Evolutionary conservation across 345 rosid species (phyloP).

Genomic region (Mangifera indica): DNA sequence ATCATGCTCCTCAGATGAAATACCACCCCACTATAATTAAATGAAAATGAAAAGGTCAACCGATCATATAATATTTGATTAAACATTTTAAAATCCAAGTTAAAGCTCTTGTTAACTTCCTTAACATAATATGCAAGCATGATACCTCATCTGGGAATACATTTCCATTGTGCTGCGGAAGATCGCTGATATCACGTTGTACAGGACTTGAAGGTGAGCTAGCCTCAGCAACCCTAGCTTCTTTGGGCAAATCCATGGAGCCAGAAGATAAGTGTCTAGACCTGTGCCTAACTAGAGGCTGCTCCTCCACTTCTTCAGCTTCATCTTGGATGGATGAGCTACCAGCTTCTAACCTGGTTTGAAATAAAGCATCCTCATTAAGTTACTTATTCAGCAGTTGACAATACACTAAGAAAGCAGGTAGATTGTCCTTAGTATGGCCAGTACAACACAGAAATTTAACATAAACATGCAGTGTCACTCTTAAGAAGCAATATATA

Average conservation of each 20-base stretch:
- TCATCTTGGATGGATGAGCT: constrained; percentile 70
- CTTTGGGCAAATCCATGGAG: constrained; percentile 45
- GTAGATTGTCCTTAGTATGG: not conserved
- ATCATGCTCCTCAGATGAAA: constrained; percentile 96
- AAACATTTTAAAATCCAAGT: not conserved
- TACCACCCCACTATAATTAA: constrained; percentile 89
- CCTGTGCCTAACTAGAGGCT: constrained; percentile 73
- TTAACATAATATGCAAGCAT: constrained; percentile 11
- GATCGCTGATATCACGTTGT: constrained; percentile 34
- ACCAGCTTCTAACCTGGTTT: constrained; percentile 59
- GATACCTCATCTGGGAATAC: constrained; percentile 72
- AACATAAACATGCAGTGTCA: not conserved
- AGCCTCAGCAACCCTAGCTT: constrained; percentile 37
- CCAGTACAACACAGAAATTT: constrained; percentile 4
- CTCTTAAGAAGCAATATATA: constrained; percentile 15
- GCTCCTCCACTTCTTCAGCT: constrained; percentile 64
- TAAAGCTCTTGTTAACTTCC: not conserved
- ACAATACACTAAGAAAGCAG: not conserved
- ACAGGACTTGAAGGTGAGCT: constrained; percentile 61
- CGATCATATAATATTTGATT: constrained; percentile 2
- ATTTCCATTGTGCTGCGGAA: constrained; percentile 46
- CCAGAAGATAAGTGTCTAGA: constrained; percentile 53
- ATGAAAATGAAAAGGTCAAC: constrained; percentile 20
- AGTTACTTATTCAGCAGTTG: not conserved
- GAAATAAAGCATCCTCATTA: constrained; percentile 11